Conservation (phyloP, 2,329 filamentous ascomycete species). For the Botrytis squamosa region DNA sequence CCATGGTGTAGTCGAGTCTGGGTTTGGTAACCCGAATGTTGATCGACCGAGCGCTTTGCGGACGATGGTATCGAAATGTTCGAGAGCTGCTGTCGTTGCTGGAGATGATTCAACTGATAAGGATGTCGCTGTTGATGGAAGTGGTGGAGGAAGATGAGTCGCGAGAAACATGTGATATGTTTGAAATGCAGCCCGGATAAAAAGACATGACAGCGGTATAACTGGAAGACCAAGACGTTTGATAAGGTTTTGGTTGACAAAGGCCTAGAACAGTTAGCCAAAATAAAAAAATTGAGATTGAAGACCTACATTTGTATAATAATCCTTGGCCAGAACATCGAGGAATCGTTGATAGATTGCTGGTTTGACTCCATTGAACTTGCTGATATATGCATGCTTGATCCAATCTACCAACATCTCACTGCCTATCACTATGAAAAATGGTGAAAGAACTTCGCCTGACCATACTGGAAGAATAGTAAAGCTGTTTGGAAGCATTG, state of each 20-base stretch:
- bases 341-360: conserved; percentile 85
- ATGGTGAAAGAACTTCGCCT: conserved; percentile 87
- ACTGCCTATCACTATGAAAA: conserved; percentile 88
- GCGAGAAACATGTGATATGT: conserved; percentile 98
- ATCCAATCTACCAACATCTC: conserved; percentile 97
- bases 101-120: conserved; percentile 69
- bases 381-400: conserved; percentile 96
- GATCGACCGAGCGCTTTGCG: conserved; percentile 74
- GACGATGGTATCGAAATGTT: conserved; percentile 75
- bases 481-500: conserved; percentile 86
- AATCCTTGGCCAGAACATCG: conserved; percentile 94
- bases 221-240: conserved; percentile 87
- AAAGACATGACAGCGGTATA: conserved; percentile 88
- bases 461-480: conserved; percentile 84
- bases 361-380: conserved; percentile 97
- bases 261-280: conserved; percentile 57
- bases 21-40: conserved; percentile 55
- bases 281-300: conserved; percentile 4
- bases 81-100: conserved; percentile 72
- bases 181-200: conserved; percentile 90
- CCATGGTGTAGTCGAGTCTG: conserved; percentile 38
- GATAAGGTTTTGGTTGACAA: conserved; percentile 85
- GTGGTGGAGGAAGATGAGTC: conserved; percentile 75
- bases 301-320: conserved; percentile 79
- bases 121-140: conserved; percentile 65